Conservation (phyloP, 2,329 filamentous ascomycete genomes). For the Pseudogymnoascus sp. region DNA sequence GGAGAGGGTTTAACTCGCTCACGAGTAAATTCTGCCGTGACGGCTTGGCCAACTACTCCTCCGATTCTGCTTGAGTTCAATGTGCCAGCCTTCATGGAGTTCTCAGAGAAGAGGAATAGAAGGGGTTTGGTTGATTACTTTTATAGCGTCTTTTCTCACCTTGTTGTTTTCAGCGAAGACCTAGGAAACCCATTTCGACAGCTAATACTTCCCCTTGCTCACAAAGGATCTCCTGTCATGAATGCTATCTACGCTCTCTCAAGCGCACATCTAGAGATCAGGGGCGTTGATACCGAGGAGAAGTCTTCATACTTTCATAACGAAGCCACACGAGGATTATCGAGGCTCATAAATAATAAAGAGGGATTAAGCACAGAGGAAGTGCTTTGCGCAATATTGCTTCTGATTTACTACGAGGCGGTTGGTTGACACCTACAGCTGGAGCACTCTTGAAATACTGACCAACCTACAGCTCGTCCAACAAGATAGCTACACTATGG, state of each 20-base stretch:
- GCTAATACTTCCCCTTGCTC: slow-evolving; percentile 51
- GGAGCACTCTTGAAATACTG: slow-evolving; percentile 9
- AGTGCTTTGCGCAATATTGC: slow-evolving; percentile 50
- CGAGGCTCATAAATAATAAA: slow-evolving; percentile 46
- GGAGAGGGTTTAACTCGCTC: slow-evolving; percentile 13
- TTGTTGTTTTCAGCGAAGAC: slow-evolving; percentile 58
- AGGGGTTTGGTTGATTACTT: slow-evolving; percentile 53
- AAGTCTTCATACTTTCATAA: slow-evolving; percentile 52
- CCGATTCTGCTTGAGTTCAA: slow-evolving; percentile 38
- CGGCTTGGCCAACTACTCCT: neutral
- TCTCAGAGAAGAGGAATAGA: slow-evolving; percentile 44
- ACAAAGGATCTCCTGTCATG: slow-evolving; percentile 52
- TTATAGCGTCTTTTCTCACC: slow-evolving; percentile 53
- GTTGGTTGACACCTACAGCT: slow-evolving; percentile 31
- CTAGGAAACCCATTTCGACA: slow-evolving; percentile 55
- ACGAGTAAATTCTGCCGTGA: slow-evolving; percentile 13
- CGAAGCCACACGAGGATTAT: slow-evolving; percentile 48
- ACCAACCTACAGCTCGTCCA: slow-evolving; percentile 45
- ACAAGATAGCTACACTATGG: slow-evolving; percentile 48
- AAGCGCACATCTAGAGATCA: slow-evolving; percentile 71
- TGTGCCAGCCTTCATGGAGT: slow-evolving; percentile 46
- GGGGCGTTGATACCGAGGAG: slow-evolving; percentile 43
- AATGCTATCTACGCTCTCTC: slow-evolving; percentile 79
- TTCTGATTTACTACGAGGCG: slow-evolving; percentile 55
- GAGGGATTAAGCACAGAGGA: slow-evolving; percentile 45